phyloP scores from a whole-genome alignment of 495 filamentous ascomycete genomes.

The Daldinia vernicosa region DNA sequence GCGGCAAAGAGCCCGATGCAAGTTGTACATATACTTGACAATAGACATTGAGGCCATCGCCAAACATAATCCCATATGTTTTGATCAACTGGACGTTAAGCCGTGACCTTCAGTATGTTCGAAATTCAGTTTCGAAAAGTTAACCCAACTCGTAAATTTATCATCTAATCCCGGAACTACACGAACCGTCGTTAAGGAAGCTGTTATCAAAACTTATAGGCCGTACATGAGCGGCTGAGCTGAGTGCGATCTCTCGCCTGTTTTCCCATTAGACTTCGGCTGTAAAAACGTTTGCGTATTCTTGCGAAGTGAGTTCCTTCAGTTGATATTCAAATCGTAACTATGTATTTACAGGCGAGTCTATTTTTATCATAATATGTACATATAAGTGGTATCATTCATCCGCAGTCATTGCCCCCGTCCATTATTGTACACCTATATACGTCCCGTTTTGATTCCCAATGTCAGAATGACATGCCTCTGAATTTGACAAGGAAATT shows the following conservation, averaged over 20 bases:
- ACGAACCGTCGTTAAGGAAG: neutral
- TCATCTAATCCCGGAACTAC: neutral
- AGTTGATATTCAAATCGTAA: neutral
- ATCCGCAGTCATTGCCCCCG: neutral
- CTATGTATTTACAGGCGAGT: constrained; percentile 9
- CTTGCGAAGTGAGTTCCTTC: neutral
- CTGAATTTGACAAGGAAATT: neutral
- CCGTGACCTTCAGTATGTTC: neutral
- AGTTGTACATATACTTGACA: constrained; percentile 44
- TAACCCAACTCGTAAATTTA: neutral
- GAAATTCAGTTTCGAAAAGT: neutral
- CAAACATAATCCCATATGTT: constrained; percentile 28
- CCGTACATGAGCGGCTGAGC: neutral
- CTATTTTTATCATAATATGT: constrained; percentile 4
- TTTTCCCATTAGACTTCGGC: neutral
- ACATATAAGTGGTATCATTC: constrained; percentile 26
- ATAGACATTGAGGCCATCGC: constrained; percentile 41
- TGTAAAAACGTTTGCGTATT: neutral
- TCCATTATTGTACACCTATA: constrained; percentile 17
- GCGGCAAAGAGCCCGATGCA: constrained; percentile 29
- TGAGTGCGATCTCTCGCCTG: neutral
- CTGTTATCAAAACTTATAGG: neutral
- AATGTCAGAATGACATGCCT: neutral
- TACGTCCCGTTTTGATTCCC: neutral
- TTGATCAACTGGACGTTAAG: neutral